Evolutionary conservation across 257 asterid genomes (phyloP).

Genomic region (Fraxinus pennsylvanica): DNA sequence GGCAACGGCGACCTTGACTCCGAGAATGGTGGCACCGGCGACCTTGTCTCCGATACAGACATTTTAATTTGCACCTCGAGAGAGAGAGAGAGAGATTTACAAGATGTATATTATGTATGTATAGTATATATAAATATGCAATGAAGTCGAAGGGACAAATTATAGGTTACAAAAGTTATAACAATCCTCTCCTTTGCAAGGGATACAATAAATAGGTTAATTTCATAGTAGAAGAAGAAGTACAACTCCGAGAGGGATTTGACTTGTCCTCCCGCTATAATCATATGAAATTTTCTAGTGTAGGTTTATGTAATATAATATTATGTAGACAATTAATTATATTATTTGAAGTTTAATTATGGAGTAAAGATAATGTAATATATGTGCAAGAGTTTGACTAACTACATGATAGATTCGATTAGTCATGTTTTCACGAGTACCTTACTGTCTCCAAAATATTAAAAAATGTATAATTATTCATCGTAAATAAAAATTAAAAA

Average conservation of each 20-base stretch:
- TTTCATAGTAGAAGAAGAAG: too few species aligned
- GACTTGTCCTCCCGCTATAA: too few species aligned
- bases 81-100: slow-evolving; percentile 3
- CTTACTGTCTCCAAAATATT: too few species aligned
- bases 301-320: not conserved
- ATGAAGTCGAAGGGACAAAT: too few species aligned
- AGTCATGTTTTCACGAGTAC: too few species aligned
- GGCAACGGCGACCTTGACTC: slow-evolving; percentile 38
- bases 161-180: too few species aligned
- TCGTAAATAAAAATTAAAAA: too few species aligned
- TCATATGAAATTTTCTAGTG: not conserved
- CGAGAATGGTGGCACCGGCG: slow-evolving; percentile 8
- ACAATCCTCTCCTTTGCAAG: too few species aligned
- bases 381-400: slow-evolving; percentile 21
- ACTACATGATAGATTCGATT: not conserved
- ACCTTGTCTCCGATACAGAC: slow-evolving; percentile 38
- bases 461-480: too few species aligned
- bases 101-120: not conserved
- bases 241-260: too few species aligned
- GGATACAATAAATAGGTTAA: too few species aligned
- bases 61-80: slow-evolving; percentile 22
- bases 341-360: slow-evolving; percentile 1
- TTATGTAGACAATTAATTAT: not conserved
- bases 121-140: not conserved
- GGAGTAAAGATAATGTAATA: slow-evolving; percentile 26